These are phyloP conservation scores for Colletotrichum sp. DNA, from an alignment of 2,329 filamentous ascomycete genomes.

Conservation along the genomic window DNA sequence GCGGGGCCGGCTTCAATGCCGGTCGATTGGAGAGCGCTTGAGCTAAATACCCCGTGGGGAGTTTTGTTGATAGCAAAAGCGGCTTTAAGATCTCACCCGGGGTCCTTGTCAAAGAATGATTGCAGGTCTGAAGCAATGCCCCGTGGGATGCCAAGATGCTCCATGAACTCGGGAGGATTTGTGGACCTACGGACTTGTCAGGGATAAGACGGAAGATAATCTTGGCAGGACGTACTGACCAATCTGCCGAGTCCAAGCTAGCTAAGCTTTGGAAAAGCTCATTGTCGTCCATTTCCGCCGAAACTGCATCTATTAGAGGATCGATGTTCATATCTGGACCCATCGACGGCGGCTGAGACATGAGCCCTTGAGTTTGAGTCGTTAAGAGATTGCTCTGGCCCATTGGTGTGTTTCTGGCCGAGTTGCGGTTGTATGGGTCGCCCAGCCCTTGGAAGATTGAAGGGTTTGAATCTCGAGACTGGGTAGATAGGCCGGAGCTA, in stretches of 20 bases:
- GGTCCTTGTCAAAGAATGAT: background rate
- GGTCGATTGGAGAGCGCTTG: background rate
- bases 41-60: background rate
- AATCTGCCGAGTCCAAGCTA: background rate
- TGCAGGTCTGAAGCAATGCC: background rate
- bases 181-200: background rate
- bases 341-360: background rate
- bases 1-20: background rate
- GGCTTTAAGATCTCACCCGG: background rate
- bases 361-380: background rate
- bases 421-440: background rate
- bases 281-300: background rate
- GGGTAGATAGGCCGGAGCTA: background rate
- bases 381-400: background rate
- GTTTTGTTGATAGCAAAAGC: background rate
- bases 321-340: background rate
- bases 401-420: background rate
- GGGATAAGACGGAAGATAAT: background rate
- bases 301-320: background rate
- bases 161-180: conserved; percentile 8
- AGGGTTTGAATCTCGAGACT: background rate
- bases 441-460: background rate
- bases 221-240: background rate
- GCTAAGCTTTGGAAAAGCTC: background rate
- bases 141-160: background rate